phyloP scores from a whole-genome alignment of 345 rosid species.

The Ceriops tagal region DNA sequence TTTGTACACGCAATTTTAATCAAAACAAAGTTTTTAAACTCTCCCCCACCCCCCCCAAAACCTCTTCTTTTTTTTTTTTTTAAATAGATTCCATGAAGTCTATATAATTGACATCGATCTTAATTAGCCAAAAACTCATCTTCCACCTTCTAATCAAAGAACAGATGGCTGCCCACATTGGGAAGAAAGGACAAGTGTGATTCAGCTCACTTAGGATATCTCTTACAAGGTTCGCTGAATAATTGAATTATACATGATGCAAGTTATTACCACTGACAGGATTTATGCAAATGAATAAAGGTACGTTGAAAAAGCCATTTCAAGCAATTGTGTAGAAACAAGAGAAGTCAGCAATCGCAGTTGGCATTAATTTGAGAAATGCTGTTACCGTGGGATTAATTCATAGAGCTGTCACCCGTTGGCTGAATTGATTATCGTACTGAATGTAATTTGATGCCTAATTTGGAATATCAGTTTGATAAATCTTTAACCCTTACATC shows the following conservation, averaged over 20 bases:
- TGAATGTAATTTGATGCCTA: neutral
- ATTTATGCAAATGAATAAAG: neutral
- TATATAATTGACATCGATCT: neutral
- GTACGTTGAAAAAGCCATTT: neutral
- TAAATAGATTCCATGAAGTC: too few relatives aligned
- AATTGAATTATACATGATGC: neutral
- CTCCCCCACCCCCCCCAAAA: too few relatives aligned
- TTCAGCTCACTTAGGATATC: neutral
- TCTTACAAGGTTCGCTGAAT: neutral
- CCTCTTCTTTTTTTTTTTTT: too few relatives aligned
- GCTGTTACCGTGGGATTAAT: neutral
- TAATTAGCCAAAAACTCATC: neutral
- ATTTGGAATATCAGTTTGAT: neutral
- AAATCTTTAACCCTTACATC: neutral
- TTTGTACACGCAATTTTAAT: too few relatives aligned
- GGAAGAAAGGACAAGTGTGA: neutral
- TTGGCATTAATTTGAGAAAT: neutral
- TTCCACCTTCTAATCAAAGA: neutral
- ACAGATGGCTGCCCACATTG: neutral
- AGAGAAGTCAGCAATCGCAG: too few relatives aligned
- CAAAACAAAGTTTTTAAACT: too few relatives aligned
- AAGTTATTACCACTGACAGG: too few relatives aligned
- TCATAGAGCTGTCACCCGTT: constrained; percentile 14
- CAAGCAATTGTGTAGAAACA: neutral
- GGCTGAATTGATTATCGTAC: constrained; percentile 11